phyloP scores from a whole-genome alignment of 805 yeast species.

The Hanseniaspora occidentalis region DNA sequence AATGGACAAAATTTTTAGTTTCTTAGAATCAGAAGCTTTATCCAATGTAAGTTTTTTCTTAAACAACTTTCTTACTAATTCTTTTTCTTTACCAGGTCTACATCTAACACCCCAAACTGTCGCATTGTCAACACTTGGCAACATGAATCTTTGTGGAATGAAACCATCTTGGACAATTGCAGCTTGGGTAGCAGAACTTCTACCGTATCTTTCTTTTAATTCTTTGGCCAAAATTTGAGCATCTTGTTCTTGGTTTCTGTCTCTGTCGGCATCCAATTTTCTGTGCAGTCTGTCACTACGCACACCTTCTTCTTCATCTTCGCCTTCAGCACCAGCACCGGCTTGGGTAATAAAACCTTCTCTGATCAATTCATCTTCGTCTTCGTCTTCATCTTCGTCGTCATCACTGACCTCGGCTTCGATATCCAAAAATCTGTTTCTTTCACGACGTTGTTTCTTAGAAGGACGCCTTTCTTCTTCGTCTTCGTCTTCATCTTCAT shows the following conservation, averaged over 20 bases:
- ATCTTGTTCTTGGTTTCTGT: conserved; percentile 81
- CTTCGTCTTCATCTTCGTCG: conserved; percentile 86
- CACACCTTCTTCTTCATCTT: conserved; percentile 38
- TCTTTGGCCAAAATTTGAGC: conserved; percentile 91
- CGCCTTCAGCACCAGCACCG: conserved; percentile 54
- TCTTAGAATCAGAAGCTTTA: conserved; percentile 46
- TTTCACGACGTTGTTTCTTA: conserved; percentile 33
- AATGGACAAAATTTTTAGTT: conserved; percentile 77
- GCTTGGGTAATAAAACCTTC: conserved; percentile 61
- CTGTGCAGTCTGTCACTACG: conserved; percentile 76
- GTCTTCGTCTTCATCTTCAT: conserved; percentile 50
- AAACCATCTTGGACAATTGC: conserved; percentile 64
- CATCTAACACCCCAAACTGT: conserved; percentile 92
- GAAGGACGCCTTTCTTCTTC: conserved; percentile 34
- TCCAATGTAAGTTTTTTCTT: conserved; percentile 74
- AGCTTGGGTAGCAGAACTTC: conserved; percentile 68
- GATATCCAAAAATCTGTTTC: conserved; percentile 90
- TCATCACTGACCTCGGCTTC: conserved; percentile 99
- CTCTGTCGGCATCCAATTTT: conserved; percentile 79
- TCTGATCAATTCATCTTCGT: conserved; percentile 72
- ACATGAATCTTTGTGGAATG: conserved; percentile 83
- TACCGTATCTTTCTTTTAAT: conserved; percentile 83
- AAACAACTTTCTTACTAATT: conserved; percentile 68
- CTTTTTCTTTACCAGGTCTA: conserved; percentile 87
- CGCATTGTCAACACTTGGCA: conserved; percentile 95